phyloP scores from a whole-genome alignment of 1,139 yeast genomes.

The Waltiozyma sp. region DNA sequence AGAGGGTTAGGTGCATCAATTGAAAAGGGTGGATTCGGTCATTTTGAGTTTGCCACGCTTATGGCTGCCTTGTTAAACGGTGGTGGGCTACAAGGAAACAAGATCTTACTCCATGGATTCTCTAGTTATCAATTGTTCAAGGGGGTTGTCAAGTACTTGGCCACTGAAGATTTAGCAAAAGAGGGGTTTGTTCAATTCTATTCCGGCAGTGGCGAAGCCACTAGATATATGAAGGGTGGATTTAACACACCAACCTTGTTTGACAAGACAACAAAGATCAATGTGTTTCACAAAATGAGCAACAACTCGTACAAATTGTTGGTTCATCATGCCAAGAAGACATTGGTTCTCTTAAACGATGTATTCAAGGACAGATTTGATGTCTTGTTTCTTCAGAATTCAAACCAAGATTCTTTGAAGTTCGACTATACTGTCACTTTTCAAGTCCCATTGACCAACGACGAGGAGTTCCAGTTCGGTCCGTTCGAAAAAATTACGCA shows the following conservation, averaged over 20 bases:
- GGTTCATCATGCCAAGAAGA: constrained; percentile 55
- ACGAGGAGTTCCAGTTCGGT: constrained; percentile 33
- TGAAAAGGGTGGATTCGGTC: constrained; percentile 71
- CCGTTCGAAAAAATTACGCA: constrained; percentile 67
- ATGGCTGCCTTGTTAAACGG: constrained; percentile 79
- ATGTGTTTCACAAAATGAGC: constrained; percentile 76
- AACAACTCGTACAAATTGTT: constrained; percentile 52
- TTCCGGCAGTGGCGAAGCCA: constrained; percentile 38
- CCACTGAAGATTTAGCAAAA: constrained; percentile 57
- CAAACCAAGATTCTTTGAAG: constrained; percentile 43
- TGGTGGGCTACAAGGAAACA: constrained; percentile 69
- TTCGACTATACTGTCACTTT: constrained; percentile 56
- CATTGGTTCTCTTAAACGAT: constrained; percentile 62
- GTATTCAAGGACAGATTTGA: constrained; percentile 78
- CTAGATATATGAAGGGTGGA: constrained; percentile 46
- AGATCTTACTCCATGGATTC: constrained; percentile 72
- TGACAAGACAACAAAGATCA: constrained; percentile 65
- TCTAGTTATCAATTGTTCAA: constrained; percentile 89
- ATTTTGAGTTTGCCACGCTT: constrained; percentile 75
- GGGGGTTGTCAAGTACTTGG: constrained; percentile 72
- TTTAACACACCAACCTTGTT: constrained; percentile 65
- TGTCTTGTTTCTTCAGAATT: constrained; percentile 62
- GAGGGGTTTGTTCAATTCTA: constrained; percentile 59
- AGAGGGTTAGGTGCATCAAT: constrained; percentile 63
- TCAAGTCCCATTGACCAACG: constrained; percentile 28